These are phyloP conservation scores for Ophiostoma ulmi DNA, from an alignment of 2,329 filamentous ascomycete genomes.

Conservation along the genomic window DNA sequence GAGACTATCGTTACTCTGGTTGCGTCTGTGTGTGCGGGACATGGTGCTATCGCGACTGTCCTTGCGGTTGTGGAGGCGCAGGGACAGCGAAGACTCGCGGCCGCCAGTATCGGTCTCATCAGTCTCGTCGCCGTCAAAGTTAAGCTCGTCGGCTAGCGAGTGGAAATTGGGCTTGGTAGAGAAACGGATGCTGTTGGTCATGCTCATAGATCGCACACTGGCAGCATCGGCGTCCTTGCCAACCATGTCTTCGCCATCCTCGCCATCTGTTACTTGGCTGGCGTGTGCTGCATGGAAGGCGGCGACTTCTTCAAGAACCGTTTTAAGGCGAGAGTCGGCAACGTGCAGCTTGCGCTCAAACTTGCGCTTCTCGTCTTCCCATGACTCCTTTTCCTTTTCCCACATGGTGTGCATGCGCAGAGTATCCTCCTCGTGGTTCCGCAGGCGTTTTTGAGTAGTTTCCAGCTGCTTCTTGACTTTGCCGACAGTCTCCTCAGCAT, in stretches of 20 bases:
- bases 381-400: conserved; percentile 76
- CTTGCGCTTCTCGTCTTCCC: conserved; percentile 77
- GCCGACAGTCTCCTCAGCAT: conserved; percentile 64
- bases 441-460: conserved; percentile 67
- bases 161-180: conserved; percentile 63
- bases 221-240: conserved; percentile 63
- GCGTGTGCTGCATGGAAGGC: conserved; percentile 57
- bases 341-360: conserved; percentile 82
- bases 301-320: conserved; percentile 80
- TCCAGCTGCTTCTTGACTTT: conserved; percentile 78
- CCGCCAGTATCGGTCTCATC: conserved; percentile 67
- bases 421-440: conserved; percentile 76
- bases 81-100: conserved; percentile 56
- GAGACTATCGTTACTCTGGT: conserved; percentile 55
- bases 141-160: conserved; percentile 85
- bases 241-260: conserved; percentile 51
- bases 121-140: conserved; percentile 74
- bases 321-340: conserved; percentile 80
- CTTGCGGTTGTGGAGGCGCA: conserved; percentile 38
- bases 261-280: conserved; percentile 41
- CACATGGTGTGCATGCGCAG: conserved; percentile 73
- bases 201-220: conserved; percentile 69
- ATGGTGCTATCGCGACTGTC: conserved; percentile 54
- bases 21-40: conserved; percentile 45
- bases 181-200: conserved; percentile 66